These are phyloP conservation scores for Exophiala oligosperma DNA, from an alignment of 2,329 filamentous ascomycete species.

Conservation along the genomic window DNA sequence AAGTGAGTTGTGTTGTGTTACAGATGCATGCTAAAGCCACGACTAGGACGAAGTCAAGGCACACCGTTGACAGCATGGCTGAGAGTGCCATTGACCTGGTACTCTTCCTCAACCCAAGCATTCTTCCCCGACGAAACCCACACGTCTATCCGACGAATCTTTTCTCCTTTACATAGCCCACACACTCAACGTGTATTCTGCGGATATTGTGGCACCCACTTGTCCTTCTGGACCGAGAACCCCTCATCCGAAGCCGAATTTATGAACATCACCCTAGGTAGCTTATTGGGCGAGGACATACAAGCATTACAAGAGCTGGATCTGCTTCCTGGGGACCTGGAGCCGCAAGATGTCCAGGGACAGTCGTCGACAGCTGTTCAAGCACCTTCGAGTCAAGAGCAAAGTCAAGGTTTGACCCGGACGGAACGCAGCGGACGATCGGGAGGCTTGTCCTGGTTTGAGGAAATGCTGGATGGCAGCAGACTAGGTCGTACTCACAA, in stretches of 20 bases:
- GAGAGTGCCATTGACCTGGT: conserved; percentile 78
- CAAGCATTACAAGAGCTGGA: conserved; percentile 71
- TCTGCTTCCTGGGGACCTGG: conserved; percentile 59
- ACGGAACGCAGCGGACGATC: conserved; percentile 25
- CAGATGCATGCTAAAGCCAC: not conserved
- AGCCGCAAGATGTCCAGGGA: conserved; percentile 32
- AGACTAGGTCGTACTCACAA: conserved; percentile 67
- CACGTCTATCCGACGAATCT: conserved; percentile 64
- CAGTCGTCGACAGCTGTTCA: not conserved
- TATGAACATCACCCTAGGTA: conserved; percentile 80
- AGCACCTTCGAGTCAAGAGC: not conserved
- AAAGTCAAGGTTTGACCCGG: conserved; percentile 13
- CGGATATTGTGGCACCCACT: conserved; percentile 84
- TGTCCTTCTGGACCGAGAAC: conserved; percentile 80
- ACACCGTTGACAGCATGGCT: conserved; percentile 78
- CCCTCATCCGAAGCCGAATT: conserved; percentile 70
- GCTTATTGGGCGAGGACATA: conserved; percentile 69
- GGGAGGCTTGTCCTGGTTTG: conserved; percentile 79
- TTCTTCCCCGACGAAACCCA: conserved; percentile 77
- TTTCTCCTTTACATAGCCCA: conserved; percentile 60
- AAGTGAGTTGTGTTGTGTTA: conserved; percentile 42
- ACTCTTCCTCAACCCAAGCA: conserved; percentile 71
- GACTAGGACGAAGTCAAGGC: conserved; percentile 62
- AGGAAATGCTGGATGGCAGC: conserved; percentile 75
- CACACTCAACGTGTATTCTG: conserved; percentile 76